Base-by-base conservation (phyloP, 805 yeast species). In the Candida sithepensis region DNA sequence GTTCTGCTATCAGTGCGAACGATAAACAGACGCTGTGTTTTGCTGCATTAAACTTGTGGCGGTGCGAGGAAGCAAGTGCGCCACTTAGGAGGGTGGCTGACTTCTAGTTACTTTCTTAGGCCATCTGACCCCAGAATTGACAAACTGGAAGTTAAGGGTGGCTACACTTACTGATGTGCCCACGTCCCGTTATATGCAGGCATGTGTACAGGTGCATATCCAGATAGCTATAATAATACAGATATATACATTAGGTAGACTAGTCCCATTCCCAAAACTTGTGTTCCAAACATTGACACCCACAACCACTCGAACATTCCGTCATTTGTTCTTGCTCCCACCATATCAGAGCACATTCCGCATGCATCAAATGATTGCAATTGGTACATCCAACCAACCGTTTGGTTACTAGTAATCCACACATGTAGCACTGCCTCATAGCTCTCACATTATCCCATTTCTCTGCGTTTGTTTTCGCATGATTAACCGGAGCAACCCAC, bases 241-340 rank as follows among this genome's bases (percentile, higher is more conserved):
- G n/a, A n/a, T n/a, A n/a, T 24, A 24, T 24, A 24, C 28, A 24
- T 24, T 24, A 24, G 10, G 10, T 24, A 24, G 6, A 24, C 10
- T 23, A 14, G 20, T 49, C 50, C 20, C 44, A 24, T 41, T 51
- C 56, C 21, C 52, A 36, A 26, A 50, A 46, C 24, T 49, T 46
- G 20, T 53, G 51, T 9, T 54, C 71, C 10, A 79, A 61, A 66
- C 96, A 88, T 4, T 59, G 52, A 58, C 96, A 89, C 0, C 96
- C 96, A 70, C 96, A 89, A 0, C 96, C 96, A 41, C 86, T 77
- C 0, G 95, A 83, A 65, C 96, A 88, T 56, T 84, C 86, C 0
- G 53, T 53, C 48, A 71, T 67, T 8, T 63, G 61, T 22, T 59
- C 68, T 1, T 62, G 56, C 7, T 66, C 65, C 88, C 95, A 89